Evolutionary conservation across 2,329 filamentous ascomycete genomes (phyloP).

Genomic region (Epichloe typhina): DNA sequence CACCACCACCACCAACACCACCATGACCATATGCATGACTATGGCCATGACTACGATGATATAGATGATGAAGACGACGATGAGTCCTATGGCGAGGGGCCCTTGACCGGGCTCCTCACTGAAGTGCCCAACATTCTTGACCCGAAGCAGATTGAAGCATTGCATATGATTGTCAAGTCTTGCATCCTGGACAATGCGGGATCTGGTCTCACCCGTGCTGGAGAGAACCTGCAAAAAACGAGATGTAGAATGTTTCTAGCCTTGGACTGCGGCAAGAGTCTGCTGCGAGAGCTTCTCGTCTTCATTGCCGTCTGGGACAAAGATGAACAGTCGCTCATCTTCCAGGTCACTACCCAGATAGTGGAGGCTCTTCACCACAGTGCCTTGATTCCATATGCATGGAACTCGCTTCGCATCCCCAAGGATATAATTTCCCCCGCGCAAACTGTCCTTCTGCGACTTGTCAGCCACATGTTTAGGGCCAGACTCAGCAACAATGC

Average conservation of each 20-base stretch:
- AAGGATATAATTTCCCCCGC: slow-evolving; percentile 95
- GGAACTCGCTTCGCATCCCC: slow-evolving; percentile 78
- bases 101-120: slow-evolving; percentile 71
- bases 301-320: slow-evolving; percentile 97
- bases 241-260: slow-evolving; percentile 82
- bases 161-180: slow-evolving; percentile 95
- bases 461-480: slow-evolving; percentile 82
- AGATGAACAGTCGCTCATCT: slow-evolving; percentile 84
- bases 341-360: slow-evolving; percentile 92
- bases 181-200: slow-evolving; percentile 78
- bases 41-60: slow-evolving; percentile 34
- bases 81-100: slow-evolving; percentile 66
- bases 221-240: slow-evolving; percentile 79
- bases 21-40: slow-evolving; percentile 24
- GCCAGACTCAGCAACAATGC: slow-evolving; percentile 28
- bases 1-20: slow-evolving; percentile 20
- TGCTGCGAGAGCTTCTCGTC: slow-evolving; percentile 80
- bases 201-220: slow-evolving; percentile 50
- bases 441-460: slow-evolving; percentile 82
- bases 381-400: slow-evolving; percentile 80
- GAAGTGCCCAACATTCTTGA: slow-evolving; percentile 91
- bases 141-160: slow-evolving; percentile 85
- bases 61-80: slow-evolving; percentile 60
- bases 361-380: slow-evolving; percentile 86
- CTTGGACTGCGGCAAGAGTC: slow-evolving; percentile 78